A percentile compares a stretch with the other conserved stretches of the same genome.
Conservation (phyloP, 176 grass and related monocot genomes). For the Bonia amplexicaulis region DNA sequence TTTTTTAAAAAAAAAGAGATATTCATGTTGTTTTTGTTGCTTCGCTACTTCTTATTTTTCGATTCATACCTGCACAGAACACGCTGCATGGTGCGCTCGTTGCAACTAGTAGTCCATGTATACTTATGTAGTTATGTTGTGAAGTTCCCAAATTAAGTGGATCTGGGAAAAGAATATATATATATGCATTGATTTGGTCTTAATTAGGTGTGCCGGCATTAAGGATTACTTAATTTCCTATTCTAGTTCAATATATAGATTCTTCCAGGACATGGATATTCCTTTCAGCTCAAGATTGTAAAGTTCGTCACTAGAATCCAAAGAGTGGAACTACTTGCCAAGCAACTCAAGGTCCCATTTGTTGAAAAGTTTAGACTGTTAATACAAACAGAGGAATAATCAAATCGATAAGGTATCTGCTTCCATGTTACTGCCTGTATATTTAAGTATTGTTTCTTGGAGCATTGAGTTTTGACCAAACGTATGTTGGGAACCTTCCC, state of each 20-base stretch:
- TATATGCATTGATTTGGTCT: background rate
- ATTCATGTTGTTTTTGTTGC: background rate
- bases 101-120: background rate
- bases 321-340: constrained; percentile 3
- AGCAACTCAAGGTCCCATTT: background rate
- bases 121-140: too few species aligned
- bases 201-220: constrained; percentile 12
- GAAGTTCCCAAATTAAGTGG: background rate
- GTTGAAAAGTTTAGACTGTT: background rate
- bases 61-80: background rate
- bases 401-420: background rate
- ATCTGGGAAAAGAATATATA: background rate
- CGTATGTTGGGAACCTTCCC: constrained; percentile 21
- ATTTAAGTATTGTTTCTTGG: background rate
- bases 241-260: background rate
- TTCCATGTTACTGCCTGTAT: background rate
- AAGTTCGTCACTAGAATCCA: background rate
- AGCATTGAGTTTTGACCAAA: constrained; percentile 17
- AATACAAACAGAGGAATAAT: background rate
- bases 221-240: background rate
- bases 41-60: background rate
- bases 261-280: constrained; percentile 2
- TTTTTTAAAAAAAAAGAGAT: background rate
- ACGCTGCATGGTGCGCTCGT: background rate
- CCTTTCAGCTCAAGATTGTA: constrained; percentile 1